phyloP scores from a whole-genome alignment of 2,329 filamentous ascomycete genomes.

The Albifimbria verrucaria region DNA sequence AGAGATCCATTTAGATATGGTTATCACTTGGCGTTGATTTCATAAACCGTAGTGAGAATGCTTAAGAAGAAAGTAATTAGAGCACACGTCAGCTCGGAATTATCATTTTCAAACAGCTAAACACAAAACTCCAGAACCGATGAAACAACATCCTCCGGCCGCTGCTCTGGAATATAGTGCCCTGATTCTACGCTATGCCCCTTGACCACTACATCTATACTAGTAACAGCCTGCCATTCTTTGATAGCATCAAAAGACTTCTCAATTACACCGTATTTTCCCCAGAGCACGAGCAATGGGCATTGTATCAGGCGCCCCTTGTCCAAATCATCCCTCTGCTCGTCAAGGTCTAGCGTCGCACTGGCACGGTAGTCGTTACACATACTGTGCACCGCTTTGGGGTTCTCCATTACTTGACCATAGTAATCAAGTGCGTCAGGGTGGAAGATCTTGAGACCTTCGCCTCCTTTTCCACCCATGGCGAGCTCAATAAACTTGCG shows the following conservation, averaged over 20 bases:
- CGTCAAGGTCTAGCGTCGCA: slow-evolving; percentile 49
- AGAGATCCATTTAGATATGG: too few relatives aligned
- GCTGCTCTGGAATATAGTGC: slow-evolving; percentile 50
- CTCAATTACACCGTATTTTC: slow-evolving; percentile 44
- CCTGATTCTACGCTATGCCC: slow-evolving; percentile 43
- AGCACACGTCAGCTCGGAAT: neutral
- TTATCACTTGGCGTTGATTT: too few relatives aligned
- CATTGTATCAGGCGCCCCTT: slow-evolving; percentile 39
- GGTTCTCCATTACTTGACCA: slow-evolving; percentile 35
- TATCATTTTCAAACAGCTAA: slow-evolving; percentile 10
- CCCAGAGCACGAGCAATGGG: slow-evolving; percentile 50
- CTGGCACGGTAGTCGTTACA: slow-evolving; percentile 56
- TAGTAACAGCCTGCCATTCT: slow-evolving; percentile 48
- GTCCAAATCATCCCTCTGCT: slow-evolving; percentile 41
- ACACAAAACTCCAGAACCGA: slow-evolving; percentile 37
- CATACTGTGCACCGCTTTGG: slow-evolving; percentile 40
- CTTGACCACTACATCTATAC: slow-evolving; percentile 28
- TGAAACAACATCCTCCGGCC: slow-evolving; percentile 41
- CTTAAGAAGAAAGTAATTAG: too few relatives aligned
- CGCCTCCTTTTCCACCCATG: slow-evolving; percentile 35
- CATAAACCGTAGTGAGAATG: too few relatives aligned
- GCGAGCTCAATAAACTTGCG: slow-evolving; percentile 38
- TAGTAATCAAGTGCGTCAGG: slow-evolving; percentile 36
- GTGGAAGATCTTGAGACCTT: slow-evolving; percentile 30
- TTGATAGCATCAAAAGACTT: slow-evolving; percentile 43